Evolutionary conservation across 106 monocot genomes (phyloP), one percentile per base, ranked within the genome.

Genomic region (Acorus calamus): DNA sequence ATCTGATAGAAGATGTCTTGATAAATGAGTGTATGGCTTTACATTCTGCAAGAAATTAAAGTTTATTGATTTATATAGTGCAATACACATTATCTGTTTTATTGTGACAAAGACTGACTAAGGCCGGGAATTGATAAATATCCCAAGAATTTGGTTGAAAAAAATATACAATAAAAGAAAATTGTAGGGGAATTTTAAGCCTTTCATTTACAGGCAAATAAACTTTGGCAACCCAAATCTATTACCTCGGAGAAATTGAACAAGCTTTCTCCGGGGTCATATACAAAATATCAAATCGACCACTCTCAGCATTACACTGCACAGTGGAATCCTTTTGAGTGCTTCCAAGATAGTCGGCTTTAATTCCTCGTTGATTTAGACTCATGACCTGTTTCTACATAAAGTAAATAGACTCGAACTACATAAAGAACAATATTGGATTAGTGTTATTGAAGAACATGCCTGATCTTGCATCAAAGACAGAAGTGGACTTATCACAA

Each of bases 401-500:
- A 55, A 12, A 68, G 46, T 49, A 54, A 12, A 52, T 11, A 66
- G 12, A 28, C 28, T 28, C 28, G 28, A 28, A 28, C 28, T 28
- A 28, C 28, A 28, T 28, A 28, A 28, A 28, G 28, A 28, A 28
- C 28, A 28, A 28, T 28, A 28, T 28, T 28, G 28, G 28, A 28
- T 28, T 28, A 28, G 28, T 28, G 28, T 28, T 28, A 28, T 1
- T 28, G 28, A 28, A 28, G 28, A 28, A 28, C 45, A 52, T 76
- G 88, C 96, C 85, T 98, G 98, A 81, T 98, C 98, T 78, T 98
- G 98, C 85, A 98, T 98, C 68, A 98, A 76, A 44, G 98, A 71
- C 48, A 98, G 67, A 72, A 98, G 79, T 46, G 92, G 98, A 61
- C 98, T 98, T 65, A 98, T 84, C 49, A 98, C 77, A 44, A 92